Conservation (phyloP, 2,329 filamentous ascomycete species). For the Clonostachys chloroleuca region DNA sequence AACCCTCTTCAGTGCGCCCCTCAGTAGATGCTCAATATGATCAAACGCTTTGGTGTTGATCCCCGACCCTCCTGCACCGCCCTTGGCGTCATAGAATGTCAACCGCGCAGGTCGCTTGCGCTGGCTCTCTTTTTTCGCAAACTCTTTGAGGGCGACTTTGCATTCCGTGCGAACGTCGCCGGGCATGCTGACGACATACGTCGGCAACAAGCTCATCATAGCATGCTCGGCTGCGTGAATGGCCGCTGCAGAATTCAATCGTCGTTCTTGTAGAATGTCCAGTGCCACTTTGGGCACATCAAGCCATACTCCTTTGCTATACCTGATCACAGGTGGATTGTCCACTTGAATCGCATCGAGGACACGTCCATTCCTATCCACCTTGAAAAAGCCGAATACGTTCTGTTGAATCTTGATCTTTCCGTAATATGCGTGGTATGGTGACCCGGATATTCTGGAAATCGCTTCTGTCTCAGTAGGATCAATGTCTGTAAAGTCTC, state of each 20-base stretch:
- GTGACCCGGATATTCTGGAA: conserved; percentile 59
- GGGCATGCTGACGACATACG: conserved; percentile 84
- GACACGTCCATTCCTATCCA: conserved; percentile 81
- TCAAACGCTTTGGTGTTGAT: conserved; percentile 94
- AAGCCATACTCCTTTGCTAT: conserved; percentile 91
- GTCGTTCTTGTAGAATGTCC: conserved; percentile 67
- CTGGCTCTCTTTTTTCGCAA: conserved; percentile 62
- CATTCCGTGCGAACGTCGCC: conserved; percentile 94
- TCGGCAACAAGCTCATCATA: conserved; percentile 79
- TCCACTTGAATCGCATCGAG: conserved; percentile 91
- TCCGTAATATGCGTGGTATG: conserved; percentile 77
- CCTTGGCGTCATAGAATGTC: conserved; percentile 94
- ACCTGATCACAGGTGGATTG: conserved; percentile 82
- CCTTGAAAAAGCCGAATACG: conserved; percentile 95
- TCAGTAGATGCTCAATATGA: conserved; percentile 75
- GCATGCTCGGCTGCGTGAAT: conserved; percentile 97
- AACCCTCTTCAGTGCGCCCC: conserved; percentile 72
- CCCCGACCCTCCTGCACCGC: conserved; percentile 75
- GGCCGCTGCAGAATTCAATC: conserved; percentile 78
- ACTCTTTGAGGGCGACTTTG: conserved; percentile 84
- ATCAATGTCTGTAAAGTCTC: conserved; percentile 92
- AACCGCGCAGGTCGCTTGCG: conserved; percentile 83
- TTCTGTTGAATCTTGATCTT: conserved; percentile 80
- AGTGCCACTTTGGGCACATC: conserved; percentile 80
- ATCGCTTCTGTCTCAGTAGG: conserved; percentile 89